phyloP scores from a whole-genome alignment of 2,329 filamentous ascomycete species.

The Pseudogymnoascus pannorum region DNA sequence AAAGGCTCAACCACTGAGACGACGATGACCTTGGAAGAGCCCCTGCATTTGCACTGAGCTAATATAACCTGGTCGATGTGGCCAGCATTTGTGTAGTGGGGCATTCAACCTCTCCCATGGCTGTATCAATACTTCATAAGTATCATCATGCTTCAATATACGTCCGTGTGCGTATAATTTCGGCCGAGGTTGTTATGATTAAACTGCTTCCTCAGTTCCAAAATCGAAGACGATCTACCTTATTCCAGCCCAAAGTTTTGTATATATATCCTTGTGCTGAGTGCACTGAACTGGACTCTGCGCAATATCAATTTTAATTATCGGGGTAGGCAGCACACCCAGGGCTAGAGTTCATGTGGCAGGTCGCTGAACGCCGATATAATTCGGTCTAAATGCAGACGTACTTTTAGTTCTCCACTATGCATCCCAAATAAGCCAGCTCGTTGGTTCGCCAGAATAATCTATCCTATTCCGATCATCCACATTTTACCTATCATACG shows the following conservation, averaged over 20 bases:
- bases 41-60: not conserved
- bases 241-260: not conserved
- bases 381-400: not conserved
- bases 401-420: not conserved
- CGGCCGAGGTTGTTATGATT: not conserved
- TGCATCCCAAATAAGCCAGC: constrained; percentile 3
- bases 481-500: not conserved
- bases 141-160: not conserved
- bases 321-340: not conserved
- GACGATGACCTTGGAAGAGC: not conserved
- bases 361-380: not conserved
- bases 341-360: not conserved
- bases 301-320: not conserved
- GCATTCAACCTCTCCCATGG: not conserved
- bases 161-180: not conserved
- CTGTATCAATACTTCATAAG: not conserved
- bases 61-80: not conserved
- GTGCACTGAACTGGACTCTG: not conserved
- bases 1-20: not conserved
- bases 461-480: not conserved
- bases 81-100: not conserved
- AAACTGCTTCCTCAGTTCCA: not conserved
- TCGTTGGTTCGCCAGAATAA: not conserved
- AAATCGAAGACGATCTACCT: not conserved
- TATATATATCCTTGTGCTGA: constrained; percentile 2